Conservation (phyloP, 225 moss, liverwort and hornwort genomes). For the Sphagnum contortum region DNA sequence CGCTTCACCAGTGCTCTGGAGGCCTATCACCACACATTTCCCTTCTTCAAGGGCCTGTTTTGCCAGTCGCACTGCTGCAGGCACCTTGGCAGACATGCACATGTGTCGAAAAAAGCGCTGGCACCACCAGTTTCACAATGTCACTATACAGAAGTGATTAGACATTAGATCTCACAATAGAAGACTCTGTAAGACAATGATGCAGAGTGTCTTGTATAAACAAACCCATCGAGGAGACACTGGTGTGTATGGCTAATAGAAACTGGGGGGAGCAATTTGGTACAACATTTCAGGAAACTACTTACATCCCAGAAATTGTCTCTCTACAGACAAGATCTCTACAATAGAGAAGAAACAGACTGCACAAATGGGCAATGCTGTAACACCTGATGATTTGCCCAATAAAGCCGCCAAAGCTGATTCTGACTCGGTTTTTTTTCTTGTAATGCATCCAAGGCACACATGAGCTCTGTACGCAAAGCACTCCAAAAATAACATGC, state of each 20-base stretch:
- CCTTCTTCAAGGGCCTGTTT: slow-evolving; percentile 72
- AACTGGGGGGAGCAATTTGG: too few species aligned
- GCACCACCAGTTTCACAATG: background rate
- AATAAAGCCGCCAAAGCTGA: slow-evolving; percentile 93
- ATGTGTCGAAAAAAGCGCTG: slow-evolving; percentile 98
- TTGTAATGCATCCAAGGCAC: slow-evolving; percentile 64
- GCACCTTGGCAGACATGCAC: slow-evolving; percentile 99
- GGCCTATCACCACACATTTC: slow-evolving; percentile 98
- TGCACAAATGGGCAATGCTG: too few species aligned
- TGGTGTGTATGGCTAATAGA: too few species aligned
- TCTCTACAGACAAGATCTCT: too few species aligned
- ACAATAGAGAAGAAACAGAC: too few species aligned
- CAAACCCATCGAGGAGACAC: too few species aligned
- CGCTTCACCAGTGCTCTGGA: slow-evolving; percentile 99
- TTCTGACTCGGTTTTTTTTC: slow-evolving; percentile 85
- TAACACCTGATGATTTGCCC: slow-evolving; percentile 93
- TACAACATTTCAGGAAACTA: too few species aligned
- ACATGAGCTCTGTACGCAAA: slow-evolving; percentile 76
- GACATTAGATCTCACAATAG: too few species aligned
- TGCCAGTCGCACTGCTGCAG: slow-evolving; percentile 84
- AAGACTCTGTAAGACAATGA: too few species aligned
- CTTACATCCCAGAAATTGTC: too few species aligned
- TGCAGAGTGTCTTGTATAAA: too few species aligned
- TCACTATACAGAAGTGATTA: background rate
- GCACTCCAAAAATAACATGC: slow-evolving; percentile 82